Evolutionary conservation across 345 rosid species (phyloP), one percentile per base, ranked within the genome.

Genomic region (Salix koriyanagi): DNA sequence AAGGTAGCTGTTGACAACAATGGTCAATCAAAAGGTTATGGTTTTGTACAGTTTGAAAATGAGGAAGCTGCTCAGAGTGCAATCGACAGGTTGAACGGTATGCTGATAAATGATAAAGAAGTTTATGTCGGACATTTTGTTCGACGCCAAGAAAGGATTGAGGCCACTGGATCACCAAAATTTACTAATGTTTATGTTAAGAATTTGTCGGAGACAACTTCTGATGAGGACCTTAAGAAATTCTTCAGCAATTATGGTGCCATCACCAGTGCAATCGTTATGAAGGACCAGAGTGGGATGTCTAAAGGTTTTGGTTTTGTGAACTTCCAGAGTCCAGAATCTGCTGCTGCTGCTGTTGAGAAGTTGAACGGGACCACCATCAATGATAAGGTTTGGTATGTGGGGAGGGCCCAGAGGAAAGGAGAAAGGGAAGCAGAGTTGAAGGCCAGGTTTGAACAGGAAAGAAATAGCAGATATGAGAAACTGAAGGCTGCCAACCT

Each of bases 231-330:
- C 81, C 88, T 91, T 16, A 76, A 62, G 91, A 89, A 85, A 74
- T 26, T 83, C 61, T 91, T 91, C 81, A 85, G 85, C 41, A 48
- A 66, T 36, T 88, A 73, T 76, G 94, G 97, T 34, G 80, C 81
- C 34, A 87, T 91, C 21, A 89, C 92, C 26, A 89, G 92, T 75
- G 90, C 89, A 13, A 74, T 88, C 72, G 84, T 91, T 76, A 84
- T 88, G 89, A 90, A 75, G 79, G 94, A 90, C 61, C 77, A 79
- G 67, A 80, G 70, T 77, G 97, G 94, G n/a, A 86, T 71, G 71
- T 89, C 94, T 39, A 90, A 87, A 80, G 83, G 91, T 72, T 91
- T 91, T 19, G 97, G 92, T 58, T 91, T 91, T 80, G 92, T 91
- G n/a, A 90, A 89, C 75, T 91, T 86, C 7, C 83, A 86, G 78